Conservation (phyloP, 2,329 filamentous ascomycete species). For the Coleophoma crateriformis region DNA sequence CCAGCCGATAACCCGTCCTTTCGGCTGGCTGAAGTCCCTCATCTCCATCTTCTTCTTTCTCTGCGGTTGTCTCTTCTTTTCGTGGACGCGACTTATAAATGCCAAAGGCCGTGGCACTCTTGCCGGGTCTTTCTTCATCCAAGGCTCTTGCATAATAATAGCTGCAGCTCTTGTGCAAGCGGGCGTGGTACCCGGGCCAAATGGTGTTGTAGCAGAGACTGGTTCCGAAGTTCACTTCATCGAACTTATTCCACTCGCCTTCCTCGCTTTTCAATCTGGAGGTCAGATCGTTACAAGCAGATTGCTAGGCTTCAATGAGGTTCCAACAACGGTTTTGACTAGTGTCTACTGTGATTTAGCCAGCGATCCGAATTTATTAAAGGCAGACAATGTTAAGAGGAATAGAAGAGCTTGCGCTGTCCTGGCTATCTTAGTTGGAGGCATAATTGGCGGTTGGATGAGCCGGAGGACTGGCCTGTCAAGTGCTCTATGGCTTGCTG, state of each 20-base stretch:
- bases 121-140: constrained; percentile 43
- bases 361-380: constrained; percentile 52
- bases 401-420: constrained; percentile 46
- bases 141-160: constrained; percentile 43
- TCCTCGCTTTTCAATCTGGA: constrained; percentile 65
- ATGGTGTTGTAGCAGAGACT: constrained; percentile 19
- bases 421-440: constrained; percentile 44
- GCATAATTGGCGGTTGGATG: constrained; percentile 47
- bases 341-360: constrained; percentile 80
- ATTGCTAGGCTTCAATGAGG: constrained; percentile 60
- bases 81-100: constrained; percentile 28
- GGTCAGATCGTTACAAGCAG: constrained; percentile 74
- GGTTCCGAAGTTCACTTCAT: constrained; percentile 29
- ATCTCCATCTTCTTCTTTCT: constrained; percentile 49
- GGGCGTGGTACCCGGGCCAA: constrained; percentile 38
- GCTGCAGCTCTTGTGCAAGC: constrained; percentile 46
- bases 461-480: constrained; percentile 45
- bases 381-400: constrained; percentile 41
- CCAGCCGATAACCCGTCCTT: constrained; percentile 43
- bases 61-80: constrained; percentile 44
- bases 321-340: constrained; percentile 76
- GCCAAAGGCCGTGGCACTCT: constrained; percentile 36
- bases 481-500: constrained; percentile 40
- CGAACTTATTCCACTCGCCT: constrained; percentile 37
- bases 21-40: constrained; percentile 47